Base-by-base conservation (phyloP, 202 grass and related monocot species). In the Setaria viridis region DNA sequence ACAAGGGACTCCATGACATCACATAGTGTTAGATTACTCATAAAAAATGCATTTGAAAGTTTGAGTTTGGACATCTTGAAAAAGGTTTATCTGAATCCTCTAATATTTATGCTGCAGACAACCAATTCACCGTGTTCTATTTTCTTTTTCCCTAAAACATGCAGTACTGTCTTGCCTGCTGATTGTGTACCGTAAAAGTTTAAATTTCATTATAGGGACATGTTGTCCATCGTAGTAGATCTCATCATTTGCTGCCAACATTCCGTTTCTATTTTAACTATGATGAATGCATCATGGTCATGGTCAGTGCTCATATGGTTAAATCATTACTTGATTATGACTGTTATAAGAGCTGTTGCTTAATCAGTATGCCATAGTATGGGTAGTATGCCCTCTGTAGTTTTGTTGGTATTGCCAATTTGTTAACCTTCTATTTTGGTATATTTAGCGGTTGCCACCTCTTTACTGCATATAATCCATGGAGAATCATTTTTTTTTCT, bases 121-220 rank as follows among this genome's bases (percentile, higher is more conserved):
- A 32, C 35, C 17, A 30, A 64, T 70, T 39, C 4, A 17, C 39
- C 25, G 29, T 29, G 34, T 60, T 19, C 33, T 43, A 6, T 17
- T 42, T 84, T 34, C n/a, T 19, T 69, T 69, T 30, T 14, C 16
- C 43, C n/a, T 35, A 19, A 59, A 12, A 33, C 43, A 19, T 66
- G 9, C 50, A 74, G 49, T 72, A 32, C 1, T 86, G n/a, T 74
- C 33, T 62, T 79, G n/a, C n/a, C 34, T 66, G 73, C 66, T 78
- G 16, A 46, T 30, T 64, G 30, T 76, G 6, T 63, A 50, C 39
- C 10, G 14, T 60, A 16, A 32, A 13, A 74, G 50, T 10, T 67
- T 17, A 4, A 72, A 73, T 73, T 25, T 78, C 55, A 82, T 67
- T 20, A 59, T 54, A 39, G 47, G 72, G 15, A 46, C 55, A 66